Conservation (phyloP, 202 grass and related monocot species). For the Carex sylvatica region DNA sequence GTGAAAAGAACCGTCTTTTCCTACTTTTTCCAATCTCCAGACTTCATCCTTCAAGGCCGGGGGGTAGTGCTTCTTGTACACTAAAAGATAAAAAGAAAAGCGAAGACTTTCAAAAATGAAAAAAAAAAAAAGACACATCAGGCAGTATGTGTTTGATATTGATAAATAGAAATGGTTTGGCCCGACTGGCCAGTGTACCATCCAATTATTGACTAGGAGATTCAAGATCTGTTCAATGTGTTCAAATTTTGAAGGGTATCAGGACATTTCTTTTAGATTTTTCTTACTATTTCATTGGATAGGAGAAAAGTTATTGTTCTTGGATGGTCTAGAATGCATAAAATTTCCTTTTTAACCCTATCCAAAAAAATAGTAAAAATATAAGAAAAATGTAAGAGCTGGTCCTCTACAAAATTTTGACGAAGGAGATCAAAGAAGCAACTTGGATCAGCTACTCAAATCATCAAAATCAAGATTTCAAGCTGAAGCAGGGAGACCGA, state of each 20-base stretch:
- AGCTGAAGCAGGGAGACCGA: not conserved
- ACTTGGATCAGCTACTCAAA: not conserved
- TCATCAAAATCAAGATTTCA: not conserved
- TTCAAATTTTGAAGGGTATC: not conserved
- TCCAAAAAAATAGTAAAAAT: not conserved
- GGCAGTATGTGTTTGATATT: not conserved
- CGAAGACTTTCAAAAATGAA: constrained; percentile 34
- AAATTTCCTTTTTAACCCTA: not conserved
- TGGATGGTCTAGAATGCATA: not conserved
- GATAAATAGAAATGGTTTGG: not conserved
- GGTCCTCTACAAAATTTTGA: not conserved
- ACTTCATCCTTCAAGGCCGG: constrained; percentile 88
- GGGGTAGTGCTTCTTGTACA: constrained; percentile 98
- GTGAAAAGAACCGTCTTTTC: constrained; percentile 95
- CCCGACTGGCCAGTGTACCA: not conserved
- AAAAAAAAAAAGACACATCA: constrained; percentile 12
- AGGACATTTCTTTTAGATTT: not conserved
- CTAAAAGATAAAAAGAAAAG: constrained; percentile 34
- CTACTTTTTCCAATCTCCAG: constrained; percentile 98
- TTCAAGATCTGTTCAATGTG: not conserved
- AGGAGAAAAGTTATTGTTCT: not conserved
- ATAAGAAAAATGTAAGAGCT: not conserved
- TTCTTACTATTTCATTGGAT: not conserved
- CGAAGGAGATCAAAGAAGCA: not conserved
- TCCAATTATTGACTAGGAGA: not conserved